Percentiles rank a stretch among this genome's conserved stretches.
These are phyloP conservation scores for Talaromyces sp. DNA, from an alignment of 2,329 filamentous ascomycete genomes.

Conservation along the genomic window DNA sequence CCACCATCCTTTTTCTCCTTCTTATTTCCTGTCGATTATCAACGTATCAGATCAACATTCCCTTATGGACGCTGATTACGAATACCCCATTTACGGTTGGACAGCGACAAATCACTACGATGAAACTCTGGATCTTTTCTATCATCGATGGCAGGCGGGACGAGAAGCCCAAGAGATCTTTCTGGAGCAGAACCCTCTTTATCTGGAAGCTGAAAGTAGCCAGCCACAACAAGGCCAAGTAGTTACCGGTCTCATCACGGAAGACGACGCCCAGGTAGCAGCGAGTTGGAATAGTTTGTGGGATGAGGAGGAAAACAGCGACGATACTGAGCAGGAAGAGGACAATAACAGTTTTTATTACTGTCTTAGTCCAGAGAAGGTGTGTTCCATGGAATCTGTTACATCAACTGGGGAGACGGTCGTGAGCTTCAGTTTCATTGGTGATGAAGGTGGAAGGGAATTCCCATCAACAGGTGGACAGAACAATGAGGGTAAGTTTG, in stretches of 20 bases:
- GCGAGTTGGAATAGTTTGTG: constrained; percentile 10
- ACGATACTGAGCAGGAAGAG: background rate
- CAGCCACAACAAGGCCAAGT: background rate
- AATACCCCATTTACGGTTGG: background rate
- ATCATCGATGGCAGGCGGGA: constrained; percentile 16
- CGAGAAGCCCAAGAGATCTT: constrained; percentile 11
- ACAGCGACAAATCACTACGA: constrained; percentile 2
- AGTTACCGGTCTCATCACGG: background rate
- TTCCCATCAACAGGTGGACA: background rate
- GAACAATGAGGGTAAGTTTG: constrained; percentile 1
- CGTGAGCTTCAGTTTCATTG: background rate
- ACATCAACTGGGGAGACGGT: background rate
- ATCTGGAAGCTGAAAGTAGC: constrained; percentile 6
- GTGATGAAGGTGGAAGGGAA: background rate
- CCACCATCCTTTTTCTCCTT: background rate
- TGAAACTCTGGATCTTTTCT: constrained; percentile 17
- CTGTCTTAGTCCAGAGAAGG: constrained; percentile 1
- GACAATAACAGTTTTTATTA: background rate
- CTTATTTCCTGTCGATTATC: background rate
- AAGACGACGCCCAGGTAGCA: constrained; percentile 8
- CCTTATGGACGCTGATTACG: constrained; percentile 2
- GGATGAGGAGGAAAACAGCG: constrained; percentile 6
- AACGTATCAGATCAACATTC: background rate
- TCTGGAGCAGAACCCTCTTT: constrained; percentile 6
- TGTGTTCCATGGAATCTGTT: constrained; percentile 2